These are phyloP conservation scores for Peltaster fructicola DNA, from an alignment of 2,329 filamentous ascomycete species.

Conservation along the genomic window DNA sequence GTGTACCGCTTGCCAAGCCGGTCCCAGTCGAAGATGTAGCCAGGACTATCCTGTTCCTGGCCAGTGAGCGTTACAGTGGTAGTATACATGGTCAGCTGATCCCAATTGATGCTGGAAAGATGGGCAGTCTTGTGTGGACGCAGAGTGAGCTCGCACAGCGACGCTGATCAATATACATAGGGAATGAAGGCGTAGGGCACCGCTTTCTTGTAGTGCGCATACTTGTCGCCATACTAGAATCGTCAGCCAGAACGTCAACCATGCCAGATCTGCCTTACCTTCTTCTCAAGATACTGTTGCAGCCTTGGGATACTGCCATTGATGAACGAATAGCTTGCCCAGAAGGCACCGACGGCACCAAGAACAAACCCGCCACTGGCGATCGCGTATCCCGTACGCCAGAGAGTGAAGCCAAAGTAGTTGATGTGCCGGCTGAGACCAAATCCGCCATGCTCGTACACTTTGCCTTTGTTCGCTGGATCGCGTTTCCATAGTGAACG, in stretches of 20 bases:
- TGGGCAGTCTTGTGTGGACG: constrained; percentile 13
- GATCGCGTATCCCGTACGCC: constrained; percentile 32
- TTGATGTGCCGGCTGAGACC: constrained; percentile 35
- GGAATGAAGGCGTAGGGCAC: constrained; percentile 25
- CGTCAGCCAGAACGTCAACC: constrained; percentile 1
- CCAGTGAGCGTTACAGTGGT: constrained; percentile 28
- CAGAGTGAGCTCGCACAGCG: constrained; percentile 5
- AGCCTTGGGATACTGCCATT: constrained; percentile 28
- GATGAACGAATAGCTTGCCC: constrained; percentile 30
- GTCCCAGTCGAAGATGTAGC: constrained; percentile 25
- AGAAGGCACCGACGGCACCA: constrained; percentile 23
- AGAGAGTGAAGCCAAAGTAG: constrained; percentile 35
- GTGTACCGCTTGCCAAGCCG: constrained; percentile 20
- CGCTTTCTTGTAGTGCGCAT: constrained; percentile 20
- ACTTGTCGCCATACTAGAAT: constrained; percentile 22
- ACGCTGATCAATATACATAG: constrained; percentile 9
- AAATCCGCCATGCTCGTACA: constrained; percentile 33
- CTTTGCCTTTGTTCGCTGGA: constrained; percentile 34
- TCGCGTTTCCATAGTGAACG: constrained; percentile 35
- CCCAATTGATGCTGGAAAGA: constrained; percentile 30
- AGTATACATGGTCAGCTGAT: constrained; percentile 28
- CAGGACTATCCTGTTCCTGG: constrained; percentile 27
- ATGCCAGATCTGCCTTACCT: constrained; percentile 12
- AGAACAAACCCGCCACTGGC: constrained; percentile 30
- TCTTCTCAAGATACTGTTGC: constrained; percentile 31